phyloP scores from a whole-genome alignment of 106 monocot genomes.

The Amphibolis antarctica region DNA sequence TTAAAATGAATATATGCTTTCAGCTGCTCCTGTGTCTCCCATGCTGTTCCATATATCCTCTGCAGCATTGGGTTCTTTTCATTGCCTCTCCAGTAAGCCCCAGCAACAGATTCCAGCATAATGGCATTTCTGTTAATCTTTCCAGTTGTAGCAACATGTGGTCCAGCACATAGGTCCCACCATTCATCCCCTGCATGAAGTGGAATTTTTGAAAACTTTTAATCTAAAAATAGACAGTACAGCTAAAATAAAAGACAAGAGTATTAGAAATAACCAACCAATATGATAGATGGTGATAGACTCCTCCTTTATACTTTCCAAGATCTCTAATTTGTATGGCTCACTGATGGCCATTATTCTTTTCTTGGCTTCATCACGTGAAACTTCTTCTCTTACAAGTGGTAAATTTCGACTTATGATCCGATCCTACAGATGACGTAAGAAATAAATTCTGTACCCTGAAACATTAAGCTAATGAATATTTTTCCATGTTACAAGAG shows the following conservation, averaged over 20 bases:
- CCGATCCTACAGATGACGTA: slow-evolving; percentile 92
- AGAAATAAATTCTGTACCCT: slow-evolving; percentile 70
- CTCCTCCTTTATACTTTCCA: slow-evolving; percentile 69
- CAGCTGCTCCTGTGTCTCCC: slow-evolving; percentile 83
- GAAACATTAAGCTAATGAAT: slow-evolving; percentile 76
- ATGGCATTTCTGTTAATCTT: slow-evolving; percentile 67
- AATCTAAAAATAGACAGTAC: neutral
- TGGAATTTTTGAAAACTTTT: neutral
- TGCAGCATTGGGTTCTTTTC: slow-evolving; percentile 80
- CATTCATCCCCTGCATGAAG: slow-evolving; percentile 66
- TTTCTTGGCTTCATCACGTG: slow-evolving; percentile 74
- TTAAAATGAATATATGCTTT: slow-evolving; percentile 83
- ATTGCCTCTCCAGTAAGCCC: slow-evolving; percentile 97
- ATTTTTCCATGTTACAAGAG: slow-evolving; percentile 21
- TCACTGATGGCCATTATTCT: slow-evolving; percentile 75
- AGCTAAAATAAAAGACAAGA: too few relatives aligned
- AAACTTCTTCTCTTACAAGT: slow-evolving; percentile 81
- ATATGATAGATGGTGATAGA: slow-evolving; percentile 90
- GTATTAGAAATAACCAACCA: slow-evolving; percentile 22
- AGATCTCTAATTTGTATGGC: slow-evolving; percentile 91
- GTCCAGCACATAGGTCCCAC: slow-evolving; percentile 99
- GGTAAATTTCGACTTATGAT: slow-evolving; percentile 80
- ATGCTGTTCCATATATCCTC: slow-evolving; percentile 95
- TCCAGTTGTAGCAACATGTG: slow-evolving; percentile 92
- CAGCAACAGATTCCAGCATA: slow-evolving; percentile 94